Evolutionary conservation across 2,329 filamentous ascomycete genomes (phyloP).

Genomic region (Alternaria sp.): DNA sequence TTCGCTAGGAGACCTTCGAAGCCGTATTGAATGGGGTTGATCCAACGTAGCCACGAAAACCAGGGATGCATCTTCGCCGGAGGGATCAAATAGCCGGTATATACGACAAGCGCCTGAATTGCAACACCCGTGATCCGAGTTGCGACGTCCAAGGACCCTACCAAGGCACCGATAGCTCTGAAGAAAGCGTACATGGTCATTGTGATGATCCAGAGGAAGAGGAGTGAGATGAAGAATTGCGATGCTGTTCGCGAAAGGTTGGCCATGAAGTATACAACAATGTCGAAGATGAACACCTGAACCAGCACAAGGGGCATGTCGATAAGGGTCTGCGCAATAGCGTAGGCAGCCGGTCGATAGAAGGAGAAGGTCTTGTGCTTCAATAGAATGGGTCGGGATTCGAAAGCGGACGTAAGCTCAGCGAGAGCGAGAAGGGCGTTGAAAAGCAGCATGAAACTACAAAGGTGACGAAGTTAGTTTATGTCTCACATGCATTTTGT

Average conservation of each 20-base stretch:
- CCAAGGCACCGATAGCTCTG: slow-evolving; percentile 45
- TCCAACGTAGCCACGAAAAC: slow-evolving; percentile 50
- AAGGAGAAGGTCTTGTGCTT: slow-evolving; percentile 76
- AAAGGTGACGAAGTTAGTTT: background rate
- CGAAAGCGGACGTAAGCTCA: slow-evolving; percentile 67
- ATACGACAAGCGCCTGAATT: slow-evolving; percentile 49
- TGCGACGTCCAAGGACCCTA: slow-evolving; percentile 45
- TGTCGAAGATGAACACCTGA: slow-evolving; percentile 64
- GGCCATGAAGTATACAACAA: slow-evolving; percentile 69
- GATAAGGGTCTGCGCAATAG: slow-evolving; percentile 63
- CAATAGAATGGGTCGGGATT: slow-evolving; percentile 68
- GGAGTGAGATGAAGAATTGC: slow-evolving; percentile 67
- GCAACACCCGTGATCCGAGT: slow-evolving; percentile 50
- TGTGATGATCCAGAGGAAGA: slow-evolving; percentile 66
- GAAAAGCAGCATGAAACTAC: slow-evolving; percentile 61
- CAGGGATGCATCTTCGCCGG: slow-evolving; percentile 50
- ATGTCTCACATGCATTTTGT: background rate
- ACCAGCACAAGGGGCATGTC: slow-evolving; percentile 65
- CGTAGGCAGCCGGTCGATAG: slow-evolving; percentile 67
- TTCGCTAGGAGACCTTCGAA: slow-evolving; percentile 74
- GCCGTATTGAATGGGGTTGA: slow-evolving; percentile 68
- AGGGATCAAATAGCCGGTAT: slow-evolving; percentile 50
- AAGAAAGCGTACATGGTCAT: slow-evolving; percentile 54
- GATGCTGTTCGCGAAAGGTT: slow-evolving; percentile 62
- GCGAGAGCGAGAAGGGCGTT: slow-evolving; percentile 67